Base-by-base conservation (phyloP, 169 alveolate genomes). In the Eimeria brunetti region DNA sequence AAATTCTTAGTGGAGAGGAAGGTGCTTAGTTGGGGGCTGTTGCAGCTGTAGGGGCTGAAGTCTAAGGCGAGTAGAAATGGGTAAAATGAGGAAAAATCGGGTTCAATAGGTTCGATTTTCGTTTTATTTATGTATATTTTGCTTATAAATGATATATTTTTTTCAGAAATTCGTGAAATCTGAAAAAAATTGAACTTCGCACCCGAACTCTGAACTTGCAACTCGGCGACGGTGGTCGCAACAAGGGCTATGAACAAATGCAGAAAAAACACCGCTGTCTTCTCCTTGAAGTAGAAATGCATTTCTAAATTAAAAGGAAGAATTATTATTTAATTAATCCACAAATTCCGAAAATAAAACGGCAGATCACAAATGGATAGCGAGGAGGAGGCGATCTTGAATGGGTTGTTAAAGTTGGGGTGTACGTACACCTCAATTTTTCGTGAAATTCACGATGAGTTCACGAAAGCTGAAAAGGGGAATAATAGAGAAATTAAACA, bases 1-100 rank as follows among this genome's bases (percentile, higher is more conserved):
- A 76, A 90, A 49, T 60, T 69, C 49, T 90, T 60, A 27, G n/a
- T 78, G 24, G 95, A 90, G 36, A 90, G 95, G 11, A 62, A 12
- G 33, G 81, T 62, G 36, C 12, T 75, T 38, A 24, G 51, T 64
- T 83, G 53, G 51, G 62, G 1, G 80, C 71, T 83, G 69, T 27
- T 20, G 90, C 95, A 90, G 46, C 69, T 75, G 36, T 53, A 60
- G 24, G 81, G 53, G 22, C 90, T 84, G n/a, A 88, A 88, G 44
- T 64, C 94, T 88, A 67, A 41, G 22, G 30, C 3, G 33, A 44
- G 36, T 5, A 30, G 8, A 38, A 30, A 49, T 30, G 8, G 5
- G n/a, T n/a, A n/a, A n/a, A n/a, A n/a, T n/a, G n/a, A n/a, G n/a
- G n/a, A n/a, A n/a, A n/a, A n/a, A n/a, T n/a, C n/a, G n/a, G n/a